Conservation (phyloP, 192 early-diverging fungal species). For the Linnemannia schmuckeri region DNA sequence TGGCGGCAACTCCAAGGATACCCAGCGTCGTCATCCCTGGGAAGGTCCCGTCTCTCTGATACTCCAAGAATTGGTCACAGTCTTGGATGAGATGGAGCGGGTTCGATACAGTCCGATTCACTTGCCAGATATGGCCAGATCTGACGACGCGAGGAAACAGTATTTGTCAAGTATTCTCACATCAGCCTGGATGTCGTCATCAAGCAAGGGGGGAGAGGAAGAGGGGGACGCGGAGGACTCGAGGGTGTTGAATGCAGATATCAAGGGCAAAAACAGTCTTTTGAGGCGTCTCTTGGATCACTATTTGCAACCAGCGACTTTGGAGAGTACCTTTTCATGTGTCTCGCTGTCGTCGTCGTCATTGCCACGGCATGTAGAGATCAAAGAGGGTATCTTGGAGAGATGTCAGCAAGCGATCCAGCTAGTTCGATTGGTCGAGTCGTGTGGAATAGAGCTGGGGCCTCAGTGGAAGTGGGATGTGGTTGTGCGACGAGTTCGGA, state of each 20-base stretch:
- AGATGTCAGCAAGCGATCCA: constrained; percentile 39
- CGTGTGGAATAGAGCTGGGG: constrained; percentile 31
- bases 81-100: constrained; percentile 19
- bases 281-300: constrained; percentile 44
- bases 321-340: too few relatives aligned
- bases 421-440: constrained; percentile 38
- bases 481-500: constrained; percentile 18
- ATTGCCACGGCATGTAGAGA: not conserved
- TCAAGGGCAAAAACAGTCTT: constrained; percentile 46
- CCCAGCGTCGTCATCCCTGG: not conserved
- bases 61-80: constrained; percentile 16
- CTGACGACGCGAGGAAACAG: not conserved
- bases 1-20: not conserved
- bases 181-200: constrained; percentile 21
- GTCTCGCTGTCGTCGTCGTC: not conserved
- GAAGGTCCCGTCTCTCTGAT: constrained; percentile 6
- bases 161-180: constrained; percentile 31
- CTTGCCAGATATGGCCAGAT: not conserved
- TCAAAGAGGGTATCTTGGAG: not conserved
- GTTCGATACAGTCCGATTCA: not conserved
- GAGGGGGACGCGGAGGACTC: not conserved
- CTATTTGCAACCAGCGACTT: not conserved
- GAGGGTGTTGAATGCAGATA: constrained; percentile 3
- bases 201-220: not conserved
- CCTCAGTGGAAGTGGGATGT: constrained; percentile 38